Percentiles rank a stretch among this genome's conserved stretches.
phyloP scores from a whole-genome alignment of 2,329 filamentous ascomycete species.

The Stagonosporopsis chrysanthemi region DNA sequence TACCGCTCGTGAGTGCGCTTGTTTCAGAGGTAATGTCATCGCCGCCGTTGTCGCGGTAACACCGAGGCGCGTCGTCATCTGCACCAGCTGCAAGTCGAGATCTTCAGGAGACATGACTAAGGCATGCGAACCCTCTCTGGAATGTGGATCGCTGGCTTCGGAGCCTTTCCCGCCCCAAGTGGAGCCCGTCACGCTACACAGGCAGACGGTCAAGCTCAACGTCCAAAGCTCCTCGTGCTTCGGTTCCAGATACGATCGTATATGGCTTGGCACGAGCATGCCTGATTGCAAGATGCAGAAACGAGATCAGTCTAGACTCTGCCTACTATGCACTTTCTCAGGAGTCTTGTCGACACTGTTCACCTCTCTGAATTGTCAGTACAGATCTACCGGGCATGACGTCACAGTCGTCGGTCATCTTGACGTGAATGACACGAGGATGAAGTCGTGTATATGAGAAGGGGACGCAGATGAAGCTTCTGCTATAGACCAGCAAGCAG shows the following conservation, averaged over 20 bases:
- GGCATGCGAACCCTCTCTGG: slow-evolving; percentile 1
- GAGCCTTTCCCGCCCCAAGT: slow-evolving; percentile 8
- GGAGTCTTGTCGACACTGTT: no score
- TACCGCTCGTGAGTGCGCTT: neutral
- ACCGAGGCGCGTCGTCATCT: slow-evolving; percentile 9
- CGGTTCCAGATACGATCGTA: neutral
- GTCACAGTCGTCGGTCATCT: no score
- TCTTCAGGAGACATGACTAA: slow-evolving; percentile 13
- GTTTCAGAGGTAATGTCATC: neutral
- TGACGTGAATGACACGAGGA: no score
- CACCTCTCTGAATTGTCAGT: no score
- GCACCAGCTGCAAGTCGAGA: slow-evolving; percentile 4
- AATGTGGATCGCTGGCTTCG: slow-evolving; percentile 7
- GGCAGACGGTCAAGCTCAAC: neutral
- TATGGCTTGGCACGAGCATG: neutral
- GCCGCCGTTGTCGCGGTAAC: slow-evolving; percentile 2
- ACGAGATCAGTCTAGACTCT: no score
- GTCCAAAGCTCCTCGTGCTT: neutral
- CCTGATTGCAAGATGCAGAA: no score
- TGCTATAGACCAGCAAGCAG: no score
- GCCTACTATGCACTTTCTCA: no score
- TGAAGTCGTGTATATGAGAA: no score
- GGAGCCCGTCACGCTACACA: slow-evolving; percentile 5
- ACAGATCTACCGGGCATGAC: no score
- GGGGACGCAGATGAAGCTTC: no score